Percentiles rank a stretch among this genome's conserved stretches.
Evolutionary conservation across 2,329 filamentous ascomycete genomes (phyloP).

Genomic region (Chrysosporium keratinophilum): DNA sequence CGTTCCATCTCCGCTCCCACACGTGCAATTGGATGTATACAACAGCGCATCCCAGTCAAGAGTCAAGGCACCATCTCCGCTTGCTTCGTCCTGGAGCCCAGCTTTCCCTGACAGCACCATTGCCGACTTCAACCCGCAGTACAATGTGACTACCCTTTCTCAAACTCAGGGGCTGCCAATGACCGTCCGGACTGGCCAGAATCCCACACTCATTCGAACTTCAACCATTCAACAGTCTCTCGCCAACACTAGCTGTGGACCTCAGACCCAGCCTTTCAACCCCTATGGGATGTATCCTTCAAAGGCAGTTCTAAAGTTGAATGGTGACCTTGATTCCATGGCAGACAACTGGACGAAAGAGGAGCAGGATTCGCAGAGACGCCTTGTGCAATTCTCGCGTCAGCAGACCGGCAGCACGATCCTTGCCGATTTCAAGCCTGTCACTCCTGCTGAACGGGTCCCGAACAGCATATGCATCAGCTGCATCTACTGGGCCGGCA

Average conservation of each 20-base stretch:
- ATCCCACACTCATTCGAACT: constrained; percentile 56
- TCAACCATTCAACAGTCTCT: constrained; percentile 50
- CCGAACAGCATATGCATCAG: constrained; percentile 87
- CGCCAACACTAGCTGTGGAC: constrained; percentile 33
- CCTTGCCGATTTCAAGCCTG: constrained; percentile 65
- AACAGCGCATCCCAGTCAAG: constrained; percentile 35
- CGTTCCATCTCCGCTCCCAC: constrained; percentile 33
- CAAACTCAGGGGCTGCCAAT: constrained; percentile 37
- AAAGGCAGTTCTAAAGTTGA: constrained; percentile 76
- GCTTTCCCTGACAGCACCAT: constrained; percentile 39
- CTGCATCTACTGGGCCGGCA: constrained; percentile 95
- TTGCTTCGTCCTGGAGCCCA: constrained; percentile 39
- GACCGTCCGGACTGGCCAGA: constrained; percentile 34
- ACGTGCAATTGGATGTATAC: constrained; percentile 33
- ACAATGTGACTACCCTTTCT: constrained; percentile 31
- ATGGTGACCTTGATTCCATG: constrained; percentile 78
- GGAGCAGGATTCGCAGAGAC: constrained; percentile 66
- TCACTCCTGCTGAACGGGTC: constrained; percentile 66
- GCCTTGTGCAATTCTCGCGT: constrained; percentile 81
- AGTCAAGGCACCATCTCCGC: constrained; percentile 41
- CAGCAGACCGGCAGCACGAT: constrained; percentile 73
- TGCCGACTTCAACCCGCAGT: constrained; percentile 35
- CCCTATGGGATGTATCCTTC: constrained; percentile 71
- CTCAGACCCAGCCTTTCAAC: constrained; percentile 53
- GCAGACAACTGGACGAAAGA: constrained; percentile 70